A percentile compares a stretch with the other conserved stretches of the same genome.
Evolutionary conservation across 2,329 filamentous ascomycete genomes (phyloP).

Genomic region (Penicillium corylophilum): DNA sequence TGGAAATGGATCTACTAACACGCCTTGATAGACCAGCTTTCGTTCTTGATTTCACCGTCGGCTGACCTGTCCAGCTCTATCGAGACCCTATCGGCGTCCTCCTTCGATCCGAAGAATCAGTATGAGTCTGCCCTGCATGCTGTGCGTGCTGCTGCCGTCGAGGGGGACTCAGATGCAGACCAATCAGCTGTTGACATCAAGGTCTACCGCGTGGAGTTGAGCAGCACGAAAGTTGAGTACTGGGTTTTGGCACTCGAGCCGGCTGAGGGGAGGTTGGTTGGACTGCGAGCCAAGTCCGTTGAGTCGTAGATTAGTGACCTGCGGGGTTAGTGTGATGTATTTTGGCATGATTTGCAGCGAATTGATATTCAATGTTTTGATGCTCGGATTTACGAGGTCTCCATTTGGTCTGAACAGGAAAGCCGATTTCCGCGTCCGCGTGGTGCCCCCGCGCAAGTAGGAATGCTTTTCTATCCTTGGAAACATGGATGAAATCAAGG

Average conservation of each 20-base stretch:
- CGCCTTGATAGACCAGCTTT: constrained; percentile 61
- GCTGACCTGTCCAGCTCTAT: constrained; percentile 43
- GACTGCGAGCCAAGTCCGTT: constrained; percentile 73
- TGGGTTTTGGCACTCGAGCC: constrained; percentile 69
- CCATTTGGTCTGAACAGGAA: not conserved
- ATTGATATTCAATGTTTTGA: not conserved
- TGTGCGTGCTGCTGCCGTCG: constrained; percentile 52
- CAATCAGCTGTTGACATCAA: constrained; percentile 58
- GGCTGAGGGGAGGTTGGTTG: constrained; percentile 64
- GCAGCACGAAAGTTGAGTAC: constrained; percentile 69
- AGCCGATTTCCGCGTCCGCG: not conserved
- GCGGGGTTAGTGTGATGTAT: not conserved
- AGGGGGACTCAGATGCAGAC: constrained; percentile 20
- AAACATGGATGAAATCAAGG: not conserved
- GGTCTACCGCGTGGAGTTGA: constrained; percentile 69
- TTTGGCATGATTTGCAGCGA: not conserved
- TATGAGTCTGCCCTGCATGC: constrained; percentile 58
- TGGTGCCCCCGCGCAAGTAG: not conserved
- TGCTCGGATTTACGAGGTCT: not conserved
- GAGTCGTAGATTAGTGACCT: constrained; percentile 57
- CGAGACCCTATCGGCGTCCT: constrained; percentile 63
- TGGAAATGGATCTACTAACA: constrained; percentile 9
- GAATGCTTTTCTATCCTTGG: not conserved
- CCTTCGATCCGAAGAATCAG: constrained; percentile 71
- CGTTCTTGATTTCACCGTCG: constrained; percentile 56